Conservation (phyloP, 129 eudicot species). For the Apium graveolens region DNA sequence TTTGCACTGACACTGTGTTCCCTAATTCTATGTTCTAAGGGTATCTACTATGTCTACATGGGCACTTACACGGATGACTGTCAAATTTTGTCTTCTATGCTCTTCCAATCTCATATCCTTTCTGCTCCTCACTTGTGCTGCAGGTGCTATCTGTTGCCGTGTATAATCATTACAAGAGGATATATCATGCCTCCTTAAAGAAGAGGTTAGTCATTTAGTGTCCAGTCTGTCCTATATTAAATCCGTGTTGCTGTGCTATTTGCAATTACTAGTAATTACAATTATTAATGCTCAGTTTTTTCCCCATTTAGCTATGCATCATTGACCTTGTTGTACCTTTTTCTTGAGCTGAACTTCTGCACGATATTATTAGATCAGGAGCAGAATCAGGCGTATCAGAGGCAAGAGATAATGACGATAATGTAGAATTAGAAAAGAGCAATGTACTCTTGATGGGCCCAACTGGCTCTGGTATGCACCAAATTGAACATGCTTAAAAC, state of each 20-base stretch:
- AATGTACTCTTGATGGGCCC: slow-evolving; percentile 95
- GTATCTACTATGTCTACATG: background rate
- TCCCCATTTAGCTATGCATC: background rate
- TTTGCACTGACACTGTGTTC: background rate
- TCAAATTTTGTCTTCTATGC: background rate
- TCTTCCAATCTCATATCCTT: background rate
- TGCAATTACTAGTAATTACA: background rate
- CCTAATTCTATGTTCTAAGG: background rate
- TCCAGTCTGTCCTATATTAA: background rate
- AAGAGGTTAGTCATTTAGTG: slow-evolving; percentile 29
- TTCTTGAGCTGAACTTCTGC: slow-evolving; percentile 22
- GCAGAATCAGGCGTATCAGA: slow-evolving; percentile 33
- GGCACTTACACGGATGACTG: background rate
- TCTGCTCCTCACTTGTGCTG: slow-evolving; percentile 11
- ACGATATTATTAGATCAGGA: slow-evolving; percentile 49
- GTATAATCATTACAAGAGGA: slow-evolving; percentile 91
- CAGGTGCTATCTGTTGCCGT: slow-evolving; percentile 97
- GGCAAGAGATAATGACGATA: slow-evolving; percentile 61
- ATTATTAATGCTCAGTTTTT: background rate
- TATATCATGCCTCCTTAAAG: slow-evolving; percentile 53
- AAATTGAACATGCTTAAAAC: background rate
- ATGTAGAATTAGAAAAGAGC: slow-evolving; percentile 90
- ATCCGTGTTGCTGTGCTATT: slow-evolving; percentile 3
- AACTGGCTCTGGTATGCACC: slow-evolving; percentile 81
- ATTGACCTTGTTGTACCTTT: background rate